Evolutionary conservation across 371 early-diverging fungal genomes (phyloP), one percentile per base, ranked within the genome.

Genomic region (Apophysomyces sp.): DNA sequence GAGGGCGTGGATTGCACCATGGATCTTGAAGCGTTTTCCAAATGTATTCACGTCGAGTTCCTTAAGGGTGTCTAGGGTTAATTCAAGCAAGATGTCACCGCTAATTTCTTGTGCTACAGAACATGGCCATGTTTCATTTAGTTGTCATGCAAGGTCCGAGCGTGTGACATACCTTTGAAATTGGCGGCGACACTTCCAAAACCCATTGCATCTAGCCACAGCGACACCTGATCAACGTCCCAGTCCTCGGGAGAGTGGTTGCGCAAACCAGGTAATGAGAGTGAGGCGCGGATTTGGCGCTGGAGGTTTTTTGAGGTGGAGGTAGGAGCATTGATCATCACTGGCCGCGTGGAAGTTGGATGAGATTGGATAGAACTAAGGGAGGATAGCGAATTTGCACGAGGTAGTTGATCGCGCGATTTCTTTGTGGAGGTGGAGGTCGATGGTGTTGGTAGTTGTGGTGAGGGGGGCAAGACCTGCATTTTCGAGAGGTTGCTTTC

Each of bases 1-100:
- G 16, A 86, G 62, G 4, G 71, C 56, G 15, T 65, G 70, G 52
- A 88, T 88, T 34, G 86, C 83, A 41, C 73, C 84, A 71, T 82
- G 84, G 56, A 88, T 77, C 41, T 85, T 83, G 65, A 84, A 81
- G 0, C 88, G 82, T 63, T 84, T 86, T 16, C 88, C 88, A 64
- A 86, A 86, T 1, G 85, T 80, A 24, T 55, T 66, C 37, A 88
- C 77, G 16, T 86, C 77, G n/a, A 88, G 64, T 55, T 88, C 88
- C 58, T 88, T 88, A 24, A 88, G 67, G 8, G 83, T 80, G 44
- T 81, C 72, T 40, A 86, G 62, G 41, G 81, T 75, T 31, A 88
- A 60, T 39, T 83, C 83, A 13, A 86, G 54, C 13, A 88, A 67
- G 11, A 84, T 79, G 24, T 86, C 86, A 16, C 88, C 88, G 11